Evolutionary conservation across 129 eudicot species (phyloP), one percentile per base, ranked within the genome.

Genomic region (Lonicera japonica): DNA sequence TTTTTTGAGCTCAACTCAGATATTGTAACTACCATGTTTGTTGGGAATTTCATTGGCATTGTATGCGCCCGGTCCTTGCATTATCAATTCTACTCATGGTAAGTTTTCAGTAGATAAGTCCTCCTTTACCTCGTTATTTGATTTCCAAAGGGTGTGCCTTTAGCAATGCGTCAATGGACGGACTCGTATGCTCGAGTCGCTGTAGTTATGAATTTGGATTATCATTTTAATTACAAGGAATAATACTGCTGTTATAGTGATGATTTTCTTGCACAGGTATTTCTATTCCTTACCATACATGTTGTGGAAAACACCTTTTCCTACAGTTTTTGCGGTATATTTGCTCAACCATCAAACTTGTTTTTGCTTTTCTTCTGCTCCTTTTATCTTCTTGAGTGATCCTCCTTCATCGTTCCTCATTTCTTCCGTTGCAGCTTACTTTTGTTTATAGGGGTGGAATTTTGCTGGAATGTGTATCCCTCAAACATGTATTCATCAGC

Each of bases 51-150:
- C 81, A 84, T 91, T 25, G 97, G 97, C 48, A 80, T 91, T 14
- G 74, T 91, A 13, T 91, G 90, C 74, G 97, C 97, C 17, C 83
- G 97, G 60, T 91, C 97, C 71, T 77, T 91, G 78, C 96, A 91
- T 64, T 91, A 91, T 66, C 97, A 91, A n/a, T 91, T 91, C 68
- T 91, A 91, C 73, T 91, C 97, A 34, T 91, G 96, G 97, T 84
- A 80, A 60, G 87, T 64, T 16, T 41, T 67, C 25, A 20, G 53
- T 54, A 14, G 22, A 52, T 10, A 45, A 22, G 8, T 34, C 16
- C 25, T 17, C 20, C 3, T 16, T 17, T 18, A 38, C 58, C 36
- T 61, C 18, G 2, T 19, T 29, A 29, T 29, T 29, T 29, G 36
- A 29, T 29, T 29, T 29, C 36, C 6, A 29, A 29, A 29, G 6